phyloP scores from a whole-genome alignment of 495 filamentous ascomycete species.

The Penicillium pancosmium region DNA sequence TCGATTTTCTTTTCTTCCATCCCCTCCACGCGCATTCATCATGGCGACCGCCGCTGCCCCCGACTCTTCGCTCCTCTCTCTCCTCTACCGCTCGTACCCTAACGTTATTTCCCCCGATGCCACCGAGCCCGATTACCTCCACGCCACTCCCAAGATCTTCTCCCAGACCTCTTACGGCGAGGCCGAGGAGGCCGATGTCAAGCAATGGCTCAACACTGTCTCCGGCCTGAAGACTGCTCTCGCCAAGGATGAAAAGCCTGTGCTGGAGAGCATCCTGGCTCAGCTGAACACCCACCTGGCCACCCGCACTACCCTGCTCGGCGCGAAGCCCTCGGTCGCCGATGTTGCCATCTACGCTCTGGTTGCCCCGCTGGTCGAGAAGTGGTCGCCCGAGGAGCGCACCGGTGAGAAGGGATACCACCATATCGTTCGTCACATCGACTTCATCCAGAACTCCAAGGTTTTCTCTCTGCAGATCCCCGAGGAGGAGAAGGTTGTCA shows the following conservation, averaged over 20 bases:
- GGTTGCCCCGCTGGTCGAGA: conserved; percentile 74
- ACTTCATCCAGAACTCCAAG: conserved; percentile 90
- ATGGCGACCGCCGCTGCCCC: conserved; percentile 56
- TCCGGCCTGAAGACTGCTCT: conserved; percentile 63
- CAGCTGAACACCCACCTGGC: conserved; percentile 84
- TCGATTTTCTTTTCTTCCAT: conserved; percentile 38
- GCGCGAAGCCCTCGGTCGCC: conserved; percentile 86
- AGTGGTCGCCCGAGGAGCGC: conserved; percentile 83
- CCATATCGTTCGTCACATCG: conserved; percentile 87
- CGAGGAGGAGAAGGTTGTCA: conserved; percentile 75
- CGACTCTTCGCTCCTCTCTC: conserved; percentile 53
- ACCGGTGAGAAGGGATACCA: conserved; percentile 90
- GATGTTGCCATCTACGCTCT: conserved; percentile 85
- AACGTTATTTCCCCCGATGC: conserved; percentile 49
- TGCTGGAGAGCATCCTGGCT: conserved; percentile 57
- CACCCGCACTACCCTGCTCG: conserved; percentile 85
- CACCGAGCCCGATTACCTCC: conserved; percentile 52
- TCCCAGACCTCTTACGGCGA: conserved; percentile 67
- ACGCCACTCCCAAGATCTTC: conserved; percentile 62
- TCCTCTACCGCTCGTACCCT: conserved; percentile 58
- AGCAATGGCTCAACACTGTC: conserved; percentile 81
- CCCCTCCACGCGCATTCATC: conserved; percentile 35
- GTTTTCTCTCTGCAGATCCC: conserved; percentile 72
- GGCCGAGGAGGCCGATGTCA: conserved; percentile 80
- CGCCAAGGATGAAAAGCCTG: conserved; percentile 59